These are phyloP conservation scores for Cucurbita ficifolia DNA, from an alignment of 306 rosid genomes.

Conservation along the genomic window DNA sequence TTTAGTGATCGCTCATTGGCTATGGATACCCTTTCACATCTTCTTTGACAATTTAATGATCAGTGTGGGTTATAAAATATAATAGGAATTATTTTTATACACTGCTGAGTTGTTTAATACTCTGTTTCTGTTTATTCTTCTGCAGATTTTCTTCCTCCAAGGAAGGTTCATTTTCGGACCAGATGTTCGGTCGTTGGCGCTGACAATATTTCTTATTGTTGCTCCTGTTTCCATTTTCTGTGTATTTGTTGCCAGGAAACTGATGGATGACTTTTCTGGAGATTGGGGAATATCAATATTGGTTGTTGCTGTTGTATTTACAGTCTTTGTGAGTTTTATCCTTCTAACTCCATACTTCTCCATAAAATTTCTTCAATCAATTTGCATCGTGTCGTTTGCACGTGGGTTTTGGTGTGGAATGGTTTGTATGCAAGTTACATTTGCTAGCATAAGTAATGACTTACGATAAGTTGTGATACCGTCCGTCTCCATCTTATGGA, in stretches of 20 bases:
- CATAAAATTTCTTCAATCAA: background rate
- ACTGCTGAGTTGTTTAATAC: background rate
- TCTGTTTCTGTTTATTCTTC: slow-evolving; percentile 5
- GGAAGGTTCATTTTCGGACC: slow-evolving; percentile 97
- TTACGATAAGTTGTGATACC: background rate
- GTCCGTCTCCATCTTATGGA: background rate
- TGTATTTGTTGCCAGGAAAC: slow-evolving; percentile 70
- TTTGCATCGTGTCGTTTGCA: background rate
- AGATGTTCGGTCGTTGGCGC: slow-evolving; percentile 82
- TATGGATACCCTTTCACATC: background rate
- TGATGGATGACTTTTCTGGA: slow-evolving; percentile 54
- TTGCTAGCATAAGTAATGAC: background rate
- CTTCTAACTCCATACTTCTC: background rate
- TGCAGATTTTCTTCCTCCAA: slow-evolving; percentile 85
- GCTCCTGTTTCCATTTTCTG: slow-evolving; percentile 82
- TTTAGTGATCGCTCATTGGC: background rate
- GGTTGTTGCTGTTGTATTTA: slow-evolving; percentile 51
- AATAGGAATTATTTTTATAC: background rate
- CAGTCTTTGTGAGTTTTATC: slow-evolving; percentile 56
- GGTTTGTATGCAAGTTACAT: background rate
- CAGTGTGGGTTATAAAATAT: background rate
- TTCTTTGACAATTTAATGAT: background rate
- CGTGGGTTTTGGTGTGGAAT: background rate
- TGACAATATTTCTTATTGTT: slow-evolving; percentile 76
- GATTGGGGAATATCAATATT: slow-evolving; percentile 57